Evolutionary conservation across 345 rosid species (phyloP).

Genomic region (Dovyalis caffra): DNA sequence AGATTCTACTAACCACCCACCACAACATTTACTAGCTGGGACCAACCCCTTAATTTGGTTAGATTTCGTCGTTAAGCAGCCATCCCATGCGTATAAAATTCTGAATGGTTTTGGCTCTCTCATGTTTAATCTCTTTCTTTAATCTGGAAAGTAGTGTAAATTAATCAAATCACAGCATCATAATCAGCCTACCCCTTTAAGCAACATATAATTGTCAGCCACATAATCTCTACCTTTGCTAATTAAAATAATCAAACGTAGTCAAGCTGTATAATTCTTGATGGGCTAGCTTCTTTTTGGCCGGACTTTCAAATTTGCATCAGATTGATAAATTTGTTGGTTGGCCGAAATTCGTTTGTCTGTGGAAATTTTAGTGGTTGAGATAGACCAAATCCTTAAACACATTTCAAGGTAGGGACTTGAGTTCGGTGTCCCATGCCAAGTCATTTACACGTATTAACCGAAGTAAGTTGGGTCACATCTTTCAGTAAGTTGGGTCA

Average conservation of each 20-base stretch:
- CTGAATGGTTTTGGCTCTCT: not conserved
- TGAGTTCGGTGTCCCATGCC: constrained; percentile 15
- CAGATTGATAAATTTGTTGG: not conserved
- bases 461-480: not conserved
- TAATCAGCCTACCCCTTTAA: not conserved
- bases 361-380: constrained; percentile 2
- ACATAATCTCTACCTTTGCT: constrained; percentile 9
- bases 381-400: not conserved
- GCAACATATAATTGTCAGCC: not conserved
- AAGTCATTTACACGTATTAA: constrained; percentile 25
- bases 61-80: not conserved
- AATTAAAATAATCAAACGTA: not conserved
- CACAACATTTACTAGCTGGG: not conserved
- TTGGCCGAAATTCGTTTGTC: constrained; percentile 14
- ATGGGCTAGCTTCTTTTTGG: constrained; percentile 18
- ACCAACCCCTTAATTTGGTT: not conserved
- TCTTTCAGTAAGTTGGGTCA: too few relatives aligned
- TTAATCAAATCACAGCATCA: not conserved
- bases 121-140: not conserved
- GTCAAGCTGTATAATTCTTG: constrained; percentile 9
- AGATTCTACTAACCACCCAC: constrained; percentile 22
- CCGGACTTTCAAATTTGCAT: constrained; percentile 7
- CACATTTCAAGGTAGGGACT: not conserved
- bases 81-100: not conserved
- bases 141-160: not conserved